Evolutionary conservation across 345 rosid genomes (phyloP).

Genomic region (Adansonia digitata): DNA sequence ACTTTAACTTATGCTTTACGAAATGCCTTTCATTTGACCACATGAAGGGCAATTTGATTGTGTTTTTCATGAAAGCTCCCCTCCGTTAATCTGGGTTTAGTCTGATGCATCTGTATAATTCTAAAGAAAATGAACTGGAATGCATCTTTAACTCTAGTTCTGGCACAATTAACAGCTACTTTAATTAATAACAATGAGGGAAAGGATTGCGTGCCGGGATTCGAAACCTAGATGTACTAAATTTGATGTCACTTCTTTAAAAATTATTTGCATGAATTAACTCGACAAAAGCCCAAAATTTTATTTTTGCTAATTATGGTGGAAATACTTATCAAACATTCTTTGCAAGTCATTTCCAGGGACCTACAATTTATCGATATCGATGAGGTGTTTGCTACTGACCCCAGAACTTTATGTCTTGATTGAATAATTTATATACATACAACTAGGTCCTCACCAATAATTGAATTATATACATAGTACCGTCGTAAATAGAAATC

Average conservation of each 20-base stretch:
- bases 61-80: neutral
- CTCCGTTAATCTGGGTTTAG: neutral
- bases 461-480: slow-evolving; percentile 14
- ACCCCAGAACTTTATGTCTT: slow-evolving; percentile 12
- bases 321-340: neutral
- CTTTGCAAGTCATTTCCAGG: neutral
- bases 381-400: neutral
- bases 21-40: neutral
- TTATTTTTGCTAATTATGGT: neutral
- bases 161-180: too few relatives aligned
- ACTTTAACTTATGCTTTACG: neutral
- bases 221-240: too few relatives aligned
- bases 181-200: too few relatives aligned
- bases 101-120: neutral
- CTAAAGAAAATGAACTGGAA: neutral
- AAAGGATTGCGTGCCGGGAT: too few relatives aligned
- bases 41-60: neutral
- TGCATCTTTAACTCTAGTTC: too few relatives aligned
- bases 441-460: slow-evolving; percentile 14
- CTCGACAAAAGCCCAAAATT: too few relatives aligned
- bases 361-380: neutral
- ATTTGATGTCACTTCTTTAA: too few relatives aligned
- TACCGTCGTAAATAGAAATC: slow-evolving; percentile 6
- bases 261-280: too few relatives aligned
- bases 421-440: slow-evolving; percentile 14